Conservation (phyloP, 2,329 filamentous ascomycete species). For the Cytospora paraplurivora region DNA sequence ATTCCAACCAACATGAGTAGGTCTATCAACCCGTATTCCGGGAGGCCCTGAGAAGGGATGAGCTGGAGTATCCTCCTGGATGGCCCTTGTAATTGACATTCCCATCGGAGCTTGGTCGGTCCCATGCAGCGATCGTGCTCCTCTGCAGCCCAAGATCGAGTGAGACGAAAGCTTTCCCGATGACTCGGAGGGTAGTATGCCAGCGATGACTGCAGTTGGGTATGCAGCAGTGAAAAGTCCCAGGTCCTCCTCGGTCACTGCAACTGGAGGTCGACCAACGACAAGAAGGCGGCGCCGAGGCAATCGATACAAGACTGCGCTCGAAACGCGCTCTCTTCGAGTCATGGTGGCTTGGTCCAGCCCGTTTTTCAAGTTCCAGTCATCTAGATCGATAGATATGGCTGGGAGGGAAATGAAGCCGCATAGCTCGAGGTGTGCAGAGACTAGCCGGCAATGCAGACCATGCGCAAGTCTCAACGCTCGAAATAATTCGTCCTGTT, state of each 20-base stretch:
- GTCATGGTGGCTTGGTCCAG: not conserved
- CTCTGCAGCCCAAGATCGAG: not conserved
- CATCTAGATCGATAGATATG: not conserved
- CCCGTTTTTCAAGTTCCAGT: not conserved
- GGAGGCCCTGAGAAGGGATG: not conserved
- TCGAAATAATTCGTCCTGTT: constrained; percentile 32
- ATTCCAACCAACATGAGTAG: not conserved
- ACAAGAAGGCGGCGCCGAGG: not conserved
- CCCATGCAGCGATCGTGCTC: not conserved
- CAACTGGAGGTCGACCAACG: not conserved
- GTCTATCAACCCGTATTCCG: not conserved
- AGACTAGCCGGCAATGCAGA: not conserved
- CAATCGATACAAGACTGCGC: not conserved
- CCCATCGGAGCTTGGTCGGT: not conserved
- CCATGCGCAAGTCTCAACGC: not conserved
- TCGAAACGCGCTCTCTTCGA: too few species aligned
- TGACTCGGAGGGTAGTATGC: not conserved
- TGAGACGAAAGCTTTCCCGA: not conserved
- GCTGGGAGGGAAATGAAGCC: not conserved
- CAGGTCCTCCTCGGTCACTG: not conserved
- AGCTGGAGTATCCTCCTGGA: not conserved
- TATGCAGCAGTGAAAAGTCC: not conserved
- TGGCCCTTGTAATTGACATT: not conserved
- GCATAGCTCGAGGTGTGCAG: not conserved
- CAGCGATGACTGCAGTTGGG: not conserved